Base-by-base conservation (phyloP, 805 yeast species). In the Candida nonsorbophila region DNA sequence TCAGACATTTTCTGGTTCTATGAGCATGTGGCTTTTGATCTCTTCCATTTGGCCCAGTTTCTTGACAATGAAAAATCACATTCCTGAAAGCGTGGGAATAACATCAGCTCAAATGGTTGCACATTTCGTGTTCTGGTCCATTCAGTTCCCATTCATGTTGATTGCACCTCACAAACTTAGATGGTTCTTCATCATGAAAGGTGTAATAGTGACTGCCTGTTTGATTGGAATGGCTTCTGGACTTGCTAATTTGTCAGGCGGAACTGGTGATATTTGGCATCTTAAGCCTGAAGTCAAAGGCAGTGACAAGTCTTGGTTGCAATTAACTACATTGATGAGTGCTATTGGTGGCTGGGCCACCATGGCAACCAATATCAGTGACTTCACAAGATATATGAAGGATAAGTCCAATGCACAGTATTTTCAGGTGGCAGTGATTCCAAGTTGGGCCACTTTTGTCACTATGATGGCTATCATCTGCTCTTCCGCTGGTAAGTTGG, bases 381-480 rank as follows among this genome's bases (percentile, higher is more conserved):
- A 58, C 38, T 60, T 60, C 40, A 58, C 64, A 3, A 49, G 66
- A 38, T 60, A 57, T 35, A 47, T 59, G 25, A 54, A 50, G 27
- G 10, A 7, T 10, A 37, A 40, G 51, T 52, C 32, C 40, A 42
- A 20, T 45, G 49, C 36, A 53, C 51, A 16, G 44, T 48, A 45
- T 44, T 44, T 49, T 12, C 65, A 53, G 20, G 32, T 30, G 7
- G 22, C 24, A 3, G 24, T 32, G n/a, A 24, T 38, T 8, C 38
- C 38, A 5, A 16, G 24, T 6, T 36, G 29, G 24, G 36, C 36
- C 7, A 28, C 31, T 5, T 28, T 31, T 20, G 36, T 38, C 6
- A 36, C 34, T 9, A 36, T 36, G 36, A 30, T 38, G 37, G 62
- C 61, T 11, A 45, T 56, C 22, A 41, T 56, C n/a, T 53, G 53